Conservation (phyloP, 768 basidiomycete genomes). For the Imleria badia region DNA sequence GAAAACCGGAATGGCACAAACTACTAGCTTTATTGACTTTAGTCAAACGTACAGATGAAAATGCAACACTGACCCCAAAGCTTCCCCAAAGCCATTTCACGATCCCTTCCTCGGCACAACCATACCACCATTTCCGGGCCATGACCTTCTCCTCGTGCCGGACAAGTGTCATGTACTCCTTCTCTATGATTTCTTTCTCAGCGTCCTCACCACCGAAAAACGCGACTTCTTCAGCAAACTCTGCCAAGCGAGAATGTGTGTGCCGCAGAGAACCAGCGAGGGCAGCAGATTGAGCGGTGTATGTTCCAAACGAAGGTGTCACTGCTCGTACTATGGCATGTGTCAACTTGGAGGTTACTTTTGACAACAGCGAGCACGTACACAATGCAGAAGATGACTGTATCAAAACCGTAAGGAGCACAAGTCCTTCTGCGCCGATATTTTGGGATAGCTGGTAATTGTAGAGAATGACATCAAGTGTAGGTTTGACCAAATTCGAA, state of each 20-base stretch:
- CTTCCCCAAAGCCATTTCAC: slow-evolving; percentile 98
- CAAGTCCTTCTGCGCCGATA: slow-evolving; percentile 90
- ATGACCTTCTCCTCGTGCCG: slow-evolving; percentile 84
- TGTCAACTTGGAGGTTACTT: slow-evolving; percentile 1
- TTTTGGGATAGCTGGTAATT: slow-evolving; percentile 94
- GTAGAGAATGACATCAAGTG: slow-evolving; percentile 90
- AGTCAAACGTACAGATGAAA: slow-evolving; percentile 1
- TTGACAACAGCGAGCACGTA: slow-evolving; percentile 40
- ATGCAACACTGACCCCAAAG: slow-evolving; percentile 67
- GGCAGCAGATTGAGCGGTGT: slow-evolving; percentile 84
- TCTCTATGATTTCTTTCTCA: slow-evolving; percentile 89
- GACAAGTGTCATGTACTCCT: slow-evolving; percentile 81
- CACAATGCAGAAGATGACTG: slow-evolving; percentile 81
- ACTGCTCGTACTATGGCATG: slow-evolving; percentile 68
- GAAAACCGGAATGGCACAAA: slow-evolving; percentile 95
- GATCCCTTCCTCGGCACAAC: slow-evolving; percentile 90
- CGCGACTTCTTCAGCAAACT: slow-evolving; percentile 87
- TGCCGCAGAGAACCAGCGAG: slow-evolving; percentile 88
- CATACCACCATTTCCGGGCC: slow-evolving; percentile 82
- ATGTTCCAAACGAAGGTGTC: slow-evolving; percentile 91
- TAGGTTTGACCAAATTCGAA: slow-evolving; percentile 90
- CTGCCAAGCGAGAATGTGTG: slow-evolving; percentile 86
- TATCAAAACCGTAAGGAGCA: slow-evolving; percentile 80
- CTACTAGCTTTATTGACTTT: slow-evolving; percentile 53
- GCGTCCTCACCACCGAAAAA: slow-evolving; percentile 86